phyloP scores from a whole-genome alignment of 495 filamentous ascomycete genomes.

The Tetracladium marchalianum region DNA sequence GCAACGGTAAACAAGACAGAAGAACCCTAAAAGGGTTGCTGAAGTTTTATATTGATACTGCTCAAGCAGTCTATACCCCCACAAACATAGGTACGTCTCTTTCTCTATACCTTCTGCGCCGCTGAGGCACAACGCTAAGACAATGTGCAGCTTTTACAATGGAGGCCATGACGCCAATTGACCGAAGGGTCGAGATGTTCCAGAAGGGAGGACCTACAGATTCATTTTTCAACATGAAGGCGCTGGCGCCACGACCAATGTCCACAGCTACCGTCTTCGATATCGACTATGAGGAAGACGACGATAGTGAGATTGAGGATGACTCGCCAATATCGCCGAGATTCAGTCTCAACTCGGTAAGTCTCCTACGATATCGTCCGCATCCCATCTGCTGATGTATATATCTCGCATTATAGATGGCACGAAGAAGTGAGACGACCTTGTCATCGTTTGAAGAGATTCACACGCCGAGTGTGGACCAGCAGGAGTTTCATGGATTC shows the following conservation, averaged over 20 bases:
- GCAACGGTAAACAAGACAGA: slow-evolving; percentile 16
- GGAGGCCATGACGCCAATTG: slow-evolving; percentile 15
- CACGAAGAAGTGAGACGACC: slow-evolving; percentile 60
- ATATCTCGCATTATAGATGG: slow-evolving; percentile 33
- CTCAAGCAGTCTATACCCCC: not conserved
- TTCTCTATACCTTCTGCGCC: not conserved
- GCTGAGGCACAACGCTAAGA: not conserved
- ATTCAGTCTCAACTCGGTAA: slow-evolving; percentile 56
- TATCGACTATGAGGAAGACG: slow-evolving; percentile 61
- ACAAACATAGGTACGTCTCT: too few relatives aligned
- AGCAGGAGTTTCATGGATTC: slow-evolving; percentile 29
- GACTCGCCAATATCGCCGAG: slow-evolving; percentile 52
- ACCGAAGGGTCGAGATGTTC: slow-evolving; percentile 32
- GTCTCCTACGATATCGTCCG: slow-evolving; percentile 16
- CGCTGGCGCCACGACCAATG: slow-evolving; percentile 35
- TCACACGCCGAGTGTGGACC: slow-evolving; percentile 49
- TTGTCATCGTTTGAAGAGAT: slow-evolving; percentile 68
- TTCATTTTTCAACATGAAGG: slow-evolving; percentile 38
- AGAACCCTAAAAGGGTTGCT: not conserved
- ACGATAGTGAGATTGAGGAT: slow-evolving; percentile 49
- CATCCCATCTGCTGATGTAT: not conserved
- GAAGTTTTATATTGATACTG: not conserved
- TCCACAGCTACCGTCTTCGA: slow-evolving; percentile 65
- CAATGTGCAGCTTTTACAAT: not conserved
- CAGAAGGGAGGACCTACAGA: slow-evolving; percentile 33